Base-by-base conservation (phyloP, 2,329 filamentous ascomycete species). In the Penicillium hordei region DNA sequence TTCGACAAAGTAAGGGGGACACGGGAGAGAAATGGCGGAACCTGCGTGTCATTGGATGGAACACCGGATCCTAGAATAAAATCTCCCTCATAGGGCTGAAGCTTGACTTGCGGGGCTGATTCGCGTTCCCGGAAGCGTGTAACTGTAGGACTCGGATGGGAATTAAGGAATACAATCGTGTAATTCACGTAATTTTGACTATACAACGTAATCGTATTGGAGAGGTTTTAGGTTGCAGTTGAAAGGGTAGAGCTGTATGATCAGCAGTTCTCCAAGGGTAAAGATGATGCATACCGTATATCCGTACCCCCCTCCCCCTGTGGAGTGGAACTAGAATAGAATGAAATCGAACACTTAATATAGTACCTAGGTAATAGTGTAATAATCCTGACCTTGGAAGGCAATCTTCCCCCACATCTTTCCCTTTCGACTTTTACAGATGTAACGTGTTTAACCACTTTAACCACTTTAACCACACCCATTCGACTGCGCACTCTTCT, bases 41-140 rank as follows among this genome's bases (percentile, higher is more conserved):
- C 13, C 7, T 40, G 21, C 9, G 9, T 43, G 6, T 52, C 12
- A 45, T 44, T 52, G 27, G 29, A 36, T 50, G 33, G 34, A 43
- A 34, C 48, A 46, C 12, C 12, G n/a, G 48, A 34, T 27, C 15
- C 25, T 43, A 38, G 17, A 49, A 57, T 52, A 19, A 56, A 40
- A 52, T n/a, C 17, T 36, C 67, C 67, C 68, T 53, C 57, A 67
- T 71, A 71, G 69, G 69, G 69, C 69, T 71, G 69, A 70, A 61
- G 66, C 61, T 70, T 69, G 58, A 58, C 66, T 51, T 55, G 52
- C 58, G 57, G 63, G 58, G 63, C 59, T 36, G 27, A 42, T 17
- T 45, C 9, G 48, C 27, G 25, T 34, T 25, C 19, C 23, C 13
- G 6, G 23, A 17, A 21, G n/a, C 25, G 13, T 19, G 19, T 34